Evolutionary conservation across 2,329 filamentous ascomycete genomes (phyloP).

Genomic region (Fusarium succisae): DNA sequence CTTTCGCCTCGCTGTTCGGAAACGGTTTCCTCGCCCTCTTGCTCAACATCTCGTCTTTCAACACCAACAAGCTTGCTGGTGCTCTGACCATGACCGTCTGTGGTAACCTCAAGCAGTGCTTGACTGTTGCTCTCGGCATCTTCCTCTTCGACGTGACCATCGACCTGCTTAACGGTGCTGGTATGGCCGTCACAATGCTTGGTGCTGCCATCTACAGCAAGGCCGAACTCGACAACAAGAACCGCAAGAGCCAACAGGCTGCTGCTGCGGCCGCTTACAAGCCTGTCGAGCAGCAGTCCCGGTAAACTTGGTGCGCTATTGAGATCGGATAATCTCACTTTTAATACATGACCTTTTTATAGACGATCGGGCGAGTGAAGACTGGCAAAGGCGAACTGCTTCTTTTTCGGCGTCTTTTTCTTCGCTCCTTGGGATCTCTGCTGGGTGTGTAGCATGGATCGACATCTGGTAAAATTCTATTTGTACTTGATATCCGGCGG

Average conservation of each 20-base stretch:
- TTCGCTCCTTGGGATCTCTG: slow-evolving; percentile 16
- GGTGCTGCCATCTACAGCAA: slow-evolving; percentile 68
- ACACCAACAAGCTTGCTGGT: slow-evolving; percentile 66
- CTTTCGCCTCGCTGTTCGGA: slow-evolving; percentile 55
- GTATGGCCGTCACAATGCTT: slow-evolving; percentile 63
- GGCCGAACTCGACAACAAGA: slow-evolving; percentile 63
- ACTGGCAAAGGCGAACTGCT: slow-evolving; percentile 18
- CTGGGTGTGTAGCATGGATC: slow-evolving; percentile 3
- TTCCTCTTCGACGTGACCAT: slow-evolving; percentile 62
- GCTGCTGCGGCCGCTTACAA: slow-evolving; percentile 48
- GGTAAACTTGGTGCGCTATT: slow-evolving; percentile 22
- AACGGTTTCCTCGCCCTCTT: slow-evolving; percentile 65
- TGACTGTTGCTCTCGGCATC: slow-evolving; percentile 65
- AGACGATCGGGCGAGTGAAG: slow-evolving; percentile 35
- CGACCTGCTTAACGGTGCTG: slow-evolving; percentile 63
- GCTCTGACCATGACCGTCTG: slow-evolving; percentile 69
- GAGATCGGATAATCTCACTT: slow-evolving; percentile 29
- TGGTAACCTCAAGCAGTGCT: slow-evolving; percentile 66
- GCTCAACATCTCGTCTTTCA: slow-evolving; percentile 66
- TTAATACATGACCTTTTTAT: slow-evolving; percentile 43
- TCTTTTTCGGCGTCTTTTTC: slow-evolving; percentile 32
- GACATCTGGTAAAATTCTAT: slow-evolving; percentile 21
- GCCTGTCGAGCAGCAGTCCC: slow-evolving; percentile 47
- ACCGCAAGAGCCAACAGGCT: slow-evolving; percentile 39
- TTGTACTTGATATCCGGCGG: slow-evolving; percentile 28